Evolutionary conservation across 2,329 filamentous ascomycete species (phyloP).

Genomic region (Calonectria ilicicola): DNA sequence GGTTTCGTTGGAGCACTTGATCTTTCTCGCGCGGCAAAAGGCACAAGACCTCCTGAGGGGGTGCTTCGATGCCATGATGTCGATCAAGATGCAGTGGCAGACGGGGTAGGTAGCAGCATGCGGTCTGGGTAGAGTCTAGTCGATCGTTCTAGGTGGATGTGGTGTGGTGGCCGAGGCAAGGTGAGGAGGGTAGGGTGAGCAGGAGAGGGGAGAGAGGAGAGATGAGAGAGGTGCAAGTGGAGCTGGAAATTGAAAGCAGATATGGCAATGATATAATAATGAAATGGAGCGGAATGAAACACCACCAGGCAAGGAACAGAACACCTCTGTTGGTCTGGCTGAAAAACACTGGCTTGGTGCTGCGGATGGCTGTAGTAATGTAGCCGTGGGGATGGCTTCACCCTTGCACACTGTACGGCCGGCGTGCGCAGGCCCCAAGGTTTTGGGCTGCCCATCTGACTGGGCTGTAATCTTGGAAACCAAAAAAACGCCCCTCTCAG

Average conservation of each 20-base stretch:
- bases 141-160: not conserved
- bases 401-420: conserved; percentile 39
- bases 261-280: not conserved
- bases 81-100: not conserved
- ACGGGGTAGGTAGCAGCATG: conserved; percentile 21
- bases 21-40: conserved; percentile 53
- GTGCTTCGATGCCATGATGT: conserved; percentile 47
- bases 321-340: conserved; percentile 16
- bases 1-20: conserved; percentile 53
- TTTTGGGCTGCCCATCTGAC: conserved; percentile 13
- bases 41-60: conserved; percentile 50
- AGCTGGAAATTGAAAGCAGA: not conserved
- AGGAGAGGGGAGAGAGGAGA: not conserved
- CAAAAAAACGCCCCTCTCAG: conserved; percentile 4
- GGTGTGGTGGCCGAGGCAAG: conserved; percentile 6
- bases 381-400: conserved; percentile 25
- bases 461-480: conserved; percentile 25
- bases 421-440: not conserved
- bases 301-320: conserved; percentile 6
- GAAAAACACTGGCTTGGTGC: conserved; percentile 30
- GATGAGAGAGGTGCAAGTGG: not conserved
- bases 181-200: not conserved
- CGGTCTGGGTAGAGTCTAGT: not conserved
- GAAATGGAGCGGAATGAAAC: not conserved
- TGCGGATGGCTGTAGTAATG: conserved; percentile 26